Evolutionary conservation across 345 rosid genomes (phyloP).

Genomic region (Cardamine resedifolia): DNA sequence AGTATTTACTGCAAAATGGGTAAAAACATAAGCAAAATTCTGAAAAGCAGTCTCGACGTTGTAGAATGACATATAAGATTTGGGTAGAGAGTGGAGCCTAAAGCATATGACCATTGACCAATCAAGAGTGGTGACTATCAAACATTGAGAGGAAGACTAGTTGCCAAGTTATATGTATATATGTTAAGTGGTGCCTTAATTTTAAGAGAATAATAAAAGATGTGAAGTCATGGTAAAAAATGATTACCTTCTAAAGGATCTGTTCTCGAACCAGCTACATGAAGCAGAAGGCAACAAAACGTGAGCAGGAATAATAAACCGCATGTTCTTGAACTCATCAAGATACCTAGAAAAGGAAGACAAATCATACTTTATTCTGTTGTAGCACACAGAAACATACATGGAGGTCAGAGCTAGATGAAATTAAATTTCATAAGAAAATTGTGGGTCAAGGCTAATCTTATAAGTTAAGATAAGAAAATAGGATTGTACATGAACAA

Average conservation of each 20-base stretch:
- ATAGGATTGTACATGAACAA: background rate
- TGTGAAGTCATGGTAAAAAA: slow-evolving; percentile 4
- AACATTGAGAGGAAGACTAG: slow-evolving; percentile 19
- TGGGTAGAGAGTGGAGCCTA: background rate
- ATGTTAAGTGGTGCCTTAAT: background rate
- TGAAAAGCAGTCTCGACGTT: background rate
- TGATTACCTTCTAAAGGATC: slow-evolving; percentile 62
- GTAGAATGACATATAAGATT: slow-evolving; percentile 13
- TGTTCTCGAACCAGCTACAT: slow-evolving; percentile 40
- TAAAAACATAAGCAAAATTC: slow-evolving; percentile 6
- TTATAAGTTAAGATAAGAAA: slow-evolving; percentile 3
- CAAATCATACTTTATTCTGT: background rate
- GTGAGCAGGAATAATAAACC: slow-evolving; percentile 39
- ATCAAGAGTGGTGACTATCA: background rate
- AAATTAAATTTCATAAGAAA: slow-evolving; percentile 23
- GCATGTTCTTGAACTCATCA: slow-evolving; percentile 29
- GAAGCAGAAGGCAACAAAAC: slow-evolving; percentile 39
- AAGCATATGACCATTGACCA: slow-evolving; percentile 8
- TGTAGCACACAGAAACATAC: slow-evolving; percentile 23
- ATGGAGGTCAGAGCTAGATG: slow-evolving; percentile 3
- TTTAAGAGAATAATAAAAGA: background rate
- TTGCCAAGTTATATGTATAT: background rate
- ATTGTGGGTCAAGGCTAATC: slow-evolving; percentile 20
- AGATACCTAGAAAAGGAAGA: slow-evolving; percentile 22
- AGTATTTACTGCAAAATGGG: slow-evolving; percentile 56